These are phyloP conservation scores for Nymphaea thermarum DNA, from an alignment of 164 flowering plant genomes.

Conservation along the genomic window DNA sequence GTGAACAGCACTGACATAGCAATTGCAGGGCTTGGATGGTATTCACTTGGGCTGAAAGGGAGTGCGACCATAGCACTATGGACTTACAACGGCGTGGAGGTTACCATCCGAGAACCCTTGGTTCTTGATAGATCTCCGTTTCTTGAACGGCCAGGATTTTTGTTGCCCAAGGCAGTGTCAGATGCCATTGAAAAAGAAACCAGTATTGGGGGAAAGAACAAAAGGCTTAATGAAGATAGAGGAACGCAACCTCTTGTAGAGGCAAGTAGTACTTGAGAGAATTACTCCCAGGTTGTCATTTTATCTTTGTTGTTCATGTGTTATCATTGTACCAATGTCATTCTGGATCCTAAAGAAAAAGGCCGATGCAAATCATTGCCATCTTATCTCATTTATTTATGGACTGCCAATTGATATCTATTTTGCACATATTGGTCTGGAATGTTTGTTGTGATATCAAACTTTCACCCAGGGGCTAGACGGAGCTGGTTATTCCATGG, in stretches of 20 bases:
- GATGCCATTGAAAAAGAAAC: slow-evolving; percentile 59
- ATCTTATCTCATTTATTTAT: too few relatives aligned
- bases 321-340: background rate
- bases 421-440: background rate
- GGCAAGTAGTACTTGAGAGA: background rate
- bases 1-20: slow-evolving; percentile 70
- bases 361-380: background rate
- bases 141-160: slow-evolving; percentile 84
- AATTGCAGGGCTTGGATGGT: slow-evolving; percentile 87
- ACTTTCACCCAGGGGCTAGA: too few relatives aligned
- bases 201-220: slow-evolving; percentile 39
- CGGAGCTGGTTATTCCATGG: too few relatives aligned
- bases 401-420: background rate
- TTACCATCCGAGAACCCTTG: slow-evolving; percentile 70
- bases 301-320: background rate
- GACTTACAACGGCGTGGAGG: slow-evolving; percentile 57
- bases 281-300: background rate
- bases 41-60: slow-evolving; percentile 87
- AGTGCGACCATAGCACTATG: slow-evolving; percentile 61
- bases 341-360: too few relatives aligned
- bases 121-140: slow-evolving; percentile 71
- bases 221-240: slow-evolving; percentile 23
- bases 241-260: slow-evolving; percentile 18
- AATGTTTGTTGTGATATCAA: background rate
- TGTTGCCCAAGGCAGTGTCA: slow-evolving; percentile 78